Base-by-base conservation (phyloP, 2,329 filamentous ascomycete species). In the Neofusicoccum ribis region DNA sequence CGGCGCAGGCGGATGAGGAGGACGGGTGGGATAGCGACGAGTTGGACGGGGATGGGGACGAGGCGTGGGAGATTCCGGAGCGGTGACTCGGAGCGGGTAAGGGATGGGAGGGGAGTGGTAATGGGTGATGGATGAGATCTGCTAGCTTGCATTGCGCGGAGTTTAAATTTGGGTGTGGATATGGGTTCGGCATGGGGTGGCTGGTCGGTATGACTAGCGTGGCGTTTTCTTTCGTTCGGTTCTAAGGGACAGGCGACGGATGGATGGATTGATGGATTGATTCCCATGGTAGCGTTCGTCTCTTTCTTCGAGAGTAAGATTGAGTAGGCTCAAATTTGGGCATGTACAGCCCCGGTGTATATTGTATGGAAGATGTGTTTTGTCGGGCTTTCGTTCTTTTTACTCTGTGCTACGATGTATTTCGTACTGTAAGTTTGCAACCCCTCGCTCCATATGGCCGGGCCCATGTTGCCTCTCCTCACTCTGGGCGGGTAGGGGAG, bases 1-100 rank as follows among this genome's bases (percentile, higher is more conserved):
- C 86, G 64, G 85, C 83, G 5, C 72, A 77, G 64, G 77, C 82
- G 60, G 85, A 87, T 66, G 79, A 82, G 47, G 85, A 87, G 72
- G 85, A 86, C 68, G 85, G 81, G 65, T 87, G 85, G 85, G 84
- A 86, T 67, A 86, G 83, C 67, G 85, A 87, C 70, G 85, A 86
- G 69, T 68, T 86, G 59, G 83, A 84, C 64, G 74, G 72, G 34
- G 71, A 70, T 9, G 66, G 60, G 3, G 60, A 65, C 17, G 52
- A 36, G 8, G 63, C 63, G 15, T 70, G 64, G 51, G 67, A 62
- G n/a, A 70, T 70, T 62, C 60, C 65, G 43, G 65, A 65, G 41
- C 52, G 67, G 62, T 68, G 58, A 67, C 49, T 46, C n/a, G 44
- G 12, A 11, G 37, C 3, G 37, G 37, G 14, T 1, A 9, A 2